Percentiles rank a stretch among this genome's conserved stretches.
Evolutionary conservation across 2,329 filamentous ascomycete species (phyloP).

Genomic region (Lachnellula occidentalis): DNA sequence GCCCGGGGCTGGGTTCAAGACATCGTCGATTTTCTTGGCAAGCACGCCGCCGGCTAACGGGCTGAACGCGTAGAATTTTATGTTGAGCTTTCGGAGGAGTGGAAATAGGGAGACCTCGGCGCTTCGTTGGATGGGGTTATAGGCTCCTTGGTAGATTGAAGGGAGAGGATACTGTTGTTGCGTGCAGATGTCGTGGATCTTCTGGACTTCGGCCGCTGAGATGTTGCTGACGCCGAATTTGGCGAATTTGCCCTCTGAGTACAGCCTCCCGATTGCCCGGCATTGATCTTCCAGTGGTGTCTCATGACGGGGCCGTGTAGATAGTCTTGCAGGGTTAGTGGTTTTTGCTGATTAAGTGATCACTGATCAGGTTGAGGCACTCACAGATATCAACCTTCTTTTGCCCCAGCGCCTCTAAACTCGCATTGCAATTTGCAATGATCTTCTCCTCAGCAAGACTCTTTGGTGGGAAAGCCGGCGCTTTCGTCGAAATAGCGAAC

Average conservation of each 20-base stretch:
- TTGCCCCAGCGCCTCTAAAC: neutral
- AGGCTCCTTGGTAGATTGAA: slow-evolving; percentile 30
- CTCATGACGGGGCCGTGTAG: slow-evolving; percentile 25
- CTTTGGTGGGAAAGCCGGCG: slow-evolving; percentile 2
- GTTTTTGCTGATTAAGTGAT: neutral
- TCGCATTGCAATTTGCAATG: slow-evolving; percentile 2
- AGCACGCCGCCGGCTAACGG: slow-evolving; percentile 57
- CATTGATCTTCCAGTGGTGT: slow-evolving; percentile 27
- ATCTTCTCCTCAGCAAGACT: slow-evolving; percentile 1
- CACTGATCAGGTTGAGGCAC: slow-evolving; percentile 16
- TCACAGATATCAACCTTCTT: slow-evolving; percentile 27
- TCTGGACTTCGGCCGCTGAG: slow-evolving; percentile 16
- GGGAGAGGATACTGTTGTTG: slow-evolving; percentile 26
- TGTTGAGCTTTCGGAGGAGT: slow-evolving; percentile 50
- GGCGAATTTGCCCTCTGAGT: slow-evolving; percentile 27
- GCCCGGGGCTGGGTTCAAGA: slow-evolving; percentile 1
- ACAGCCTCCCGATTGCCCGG: slow-evolving; percentile 25
- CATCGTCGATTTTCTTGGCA: slow-evolving; percentile 25
- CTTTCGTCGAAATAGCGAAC: slow-evolving; percentile 6
- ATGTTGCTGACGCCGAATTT: slow-evolving; percentile 28
- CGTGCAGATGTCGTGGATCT: slow-evolving; percentile 24
- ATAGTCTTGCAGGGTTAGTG: neutral
- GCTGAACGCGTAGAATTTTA: slow-evolving; percentile 57
- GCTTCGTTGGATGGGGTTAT: slow-evolving; percentile 30
- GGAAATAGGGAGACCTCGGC: slow-evolving; percentile 57